These are phyloP conservation scores for Basipetospora chlamydospora DNA, from an alignment of 2,329 filamentous ascomycete genomes.

Conservation along the genomic window DNA sequence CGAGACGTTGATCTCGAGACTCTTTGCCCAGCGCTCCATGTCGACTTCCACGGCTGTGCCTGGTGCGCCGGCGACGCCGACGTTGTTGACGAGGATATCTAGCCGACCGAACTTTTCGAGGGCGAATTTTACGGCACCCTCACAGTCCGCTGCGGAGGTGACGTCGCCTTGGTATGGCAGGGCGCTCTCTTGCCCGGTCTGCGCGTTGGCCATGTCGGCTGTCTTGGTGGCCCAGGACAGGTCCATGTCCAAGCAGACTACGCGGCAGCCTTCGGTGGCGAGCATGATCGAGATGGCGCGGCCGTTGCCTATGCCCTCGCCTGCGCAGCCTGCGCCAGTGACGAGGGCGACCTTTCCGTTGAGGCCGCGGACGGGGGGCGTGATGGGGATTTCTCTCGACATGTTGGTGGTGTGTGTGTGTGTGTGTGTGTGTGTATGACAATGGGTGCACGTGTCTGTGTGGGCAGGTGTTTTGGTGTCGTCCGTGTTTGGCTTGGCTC, in stretches of 20 bases:
- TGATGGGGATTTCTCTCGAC: too few relatives aligned
- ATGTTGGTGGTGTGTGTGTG: background rate
- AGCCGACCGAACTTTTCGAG: slow-evolving; percentile 36
- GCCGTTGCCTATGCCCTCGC: slow-evolving; percentile 46
- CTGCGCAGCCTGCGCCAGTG: slow-evolving; percentile 41
- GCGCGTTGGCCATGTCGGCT: slow-evolving; percentile 31
- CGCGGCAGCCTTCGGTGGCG: slow-evolving; percentile 40
- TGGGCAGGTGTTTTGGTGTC: too few relatives aligned
- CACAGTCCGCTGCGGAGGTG: slow-evolving; percentile 36
- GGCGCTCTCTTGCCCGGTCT: slow-evolving; percentile 21
- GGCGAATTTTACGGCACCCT: slow-evolving; percentile 23
- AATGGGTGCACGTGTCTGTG: too few relatives aligned
- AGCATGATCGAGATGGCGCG: slow-evolving; percentile 43
- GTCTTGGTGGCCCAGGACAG: slow-evolving; percentile 35
- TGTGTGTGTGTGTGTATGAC: too few relatives aligned
- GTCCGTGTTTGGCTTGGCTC: too few relatives aligned
- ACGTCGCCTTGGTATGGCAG: slow-evolving; percentile 37
- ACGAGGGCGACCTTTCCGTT: slow-evolving; percentile 34
- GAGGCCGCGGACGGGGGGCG: slow-evolving; percentile 14
- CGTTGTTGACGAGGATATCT: slow-evolving; percentile 51
- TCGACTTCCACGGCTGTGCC: slow-evolving; percentile 48
- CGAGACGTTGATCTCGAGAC: slow-evolving; percentile 46
- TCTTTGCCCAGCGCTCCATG: slow-evolving; percentile 39
- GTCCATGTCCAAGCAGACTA: slow-evolving; percentile 44
- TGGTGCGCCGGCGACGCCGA: slow-evolving; percentile 42